A percentile compares a stretch with the other conserved stretches of the same genome.
Conservation (phyloP, 441 rosid genomes). For the Gossypium schwendimanii region DNA sequence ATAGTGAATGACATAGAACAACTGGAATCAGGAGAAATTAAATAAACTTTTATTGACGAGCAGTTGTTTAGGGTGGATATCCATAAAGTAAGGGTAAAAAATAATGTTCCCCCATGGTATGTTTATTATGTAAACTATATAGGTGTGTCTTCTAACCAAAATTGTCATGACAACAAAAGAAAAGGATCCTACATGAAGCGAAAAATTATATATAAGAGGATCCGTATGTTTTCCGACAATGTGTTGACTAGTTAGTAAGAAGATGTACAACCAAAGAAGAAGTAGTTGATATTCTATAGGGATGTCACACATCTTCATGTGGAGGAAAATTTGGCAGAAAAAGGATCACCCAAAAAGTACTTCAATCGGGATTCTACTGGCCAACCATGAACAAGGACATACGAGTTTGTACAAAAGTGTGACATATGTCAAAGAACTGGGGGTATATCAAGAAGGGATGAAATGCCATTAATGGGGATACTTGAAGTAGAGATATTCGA, state of each 20-base stretch:
- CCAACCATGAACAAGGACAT: neutral
- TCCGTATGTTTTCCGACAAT: no score
- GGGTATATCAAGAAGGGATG: neutral
- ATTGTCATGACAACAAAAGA: neutral
- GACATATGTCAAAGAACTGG: neutral
- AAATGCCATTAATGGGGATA: neutral
- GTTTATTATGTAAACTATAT: neutral
- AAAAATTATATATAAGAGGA: neutral
- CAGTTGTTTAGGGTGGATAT: neutral
- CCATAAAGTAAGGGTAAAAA: neutral
- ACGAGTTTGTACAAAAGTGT: neutral
- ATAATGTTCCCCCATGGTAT: neutral
- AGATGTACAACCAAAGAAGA: neutral
- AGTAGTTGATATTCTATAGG: neutral
- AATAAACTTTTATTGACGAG: neutral
- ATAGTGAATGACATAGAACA: neutral
- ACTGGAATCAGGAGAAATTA: neutral
- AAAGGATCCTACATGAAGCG: neutral
- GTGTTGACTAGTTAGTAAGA: neutral
- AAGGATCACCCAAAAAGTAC: neutral
- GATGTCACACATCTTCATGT: neutral
- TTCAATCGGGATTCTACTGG: neutral
- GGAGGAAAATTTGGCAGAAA: neutral
- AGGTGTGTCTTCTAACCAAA: neutral
- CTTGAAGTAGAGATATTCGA: neutral